Evolutionary conservation across 2,329 filamentous ascomycete genomes (phyloP).

Genomic region (Pseudonectria foliicola): DNA sequence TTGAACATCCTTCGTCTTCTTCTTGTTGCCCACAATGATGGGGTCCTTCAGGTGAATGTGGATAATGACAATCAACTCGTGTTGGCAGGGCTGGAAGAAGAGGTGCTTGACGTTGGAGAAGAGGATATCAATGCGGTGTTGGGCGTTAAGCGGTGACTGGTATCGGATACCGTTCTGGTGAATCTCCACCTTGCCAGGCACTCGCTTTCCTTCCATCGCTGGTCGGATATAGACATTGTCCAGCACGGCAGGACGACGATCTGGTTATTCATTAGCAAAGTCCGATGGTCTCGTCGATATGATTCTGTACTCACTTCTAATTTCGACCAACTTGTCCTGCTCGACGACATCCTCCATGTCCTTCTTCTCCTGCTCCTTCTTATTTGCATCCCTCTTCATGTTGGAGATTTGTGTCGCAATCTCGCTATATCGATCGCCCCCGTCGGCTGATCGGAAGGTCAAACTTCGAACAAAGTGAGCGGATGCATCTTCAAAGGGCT

Average conservation of each 20-base stretch:
- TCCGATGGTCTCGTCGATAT: neutral
- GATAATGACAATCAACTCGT: constrained; percentile 95
- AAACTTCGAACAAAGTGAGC: constrained; percentile 94
- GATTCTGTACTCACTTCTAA: constrained; percentile 61
- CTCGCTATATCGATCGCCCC: constrained; percentile 71
- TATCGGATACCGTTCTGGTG: constrained; percentile 99
- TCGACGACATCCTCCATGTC: constrained; percentile 99
- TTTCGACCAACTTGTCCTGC: constrained; percentile 93
- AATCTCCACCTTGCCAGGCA: constrained; percentile 92
- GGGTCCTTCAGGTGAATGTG: constrained; percentile 97
- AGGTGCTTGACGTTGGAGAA: constrained; percentile 98
- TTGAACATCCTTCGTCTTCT: constrained; percentile 98
- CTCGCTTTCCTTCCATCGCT: constrained; percentile 91
- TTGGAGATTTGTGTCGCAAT: constrained; percentile 92
- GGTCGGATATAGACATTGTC: constrained; percentile 95
- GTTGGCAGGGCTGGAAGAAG: constrained; percentile 96
- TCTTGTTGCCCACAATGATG: constrained; percentile 93
- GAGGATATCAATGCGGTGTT: constrained; percentile 83
- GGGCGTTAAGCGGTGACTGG: constrained; percentile 69
- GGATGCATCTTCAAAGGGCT: constrained; percentile 92
- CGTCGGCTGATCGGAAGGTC: constrained; percentile 88
- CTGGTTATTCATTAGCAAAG: constrained; percentile 44
- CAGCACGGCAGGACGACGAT: constrained; percentile 81
- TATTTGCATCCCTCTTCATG: constrained; percentile 85
- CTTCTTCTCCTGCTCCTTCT: constrained; percentile 97